These are phyloP conservation scores for Metschnikowia reukaufii DNA, from an alignment of 805 yeast genomes.

Conservation along the genomic window DNA sequence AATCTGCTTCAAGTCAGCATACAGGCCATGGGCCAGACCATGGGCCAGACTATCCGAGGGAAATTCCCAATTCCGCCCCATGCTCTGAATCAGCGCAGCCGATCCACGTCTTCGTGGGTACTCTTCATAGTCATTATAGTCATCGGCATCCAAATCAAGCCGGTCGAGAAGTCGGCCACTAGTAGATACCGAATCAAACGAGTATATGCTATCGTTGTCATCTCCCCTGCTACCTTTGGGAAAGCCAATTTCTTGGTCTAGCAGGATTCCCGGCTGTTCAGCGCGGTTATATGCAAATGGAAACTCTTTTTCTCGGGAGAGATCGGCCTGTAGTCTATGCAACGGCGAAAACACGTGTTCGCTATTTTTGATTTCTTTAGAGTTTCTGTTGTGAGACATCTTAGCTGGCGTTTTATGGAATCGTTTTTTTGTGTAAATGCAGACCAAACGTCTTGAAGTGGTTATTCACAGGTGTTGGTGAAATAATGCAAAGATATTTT, in stretches of 20 bases:
- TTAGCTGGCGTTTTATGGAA: neutral
- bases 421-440: neutral
- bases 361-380: neutral
- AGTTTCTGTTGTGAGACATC: constrained; percentile 3
- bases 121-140: constrained; percentile 14
- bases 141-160: constrained; percentile 20
- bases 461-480: too few species aligned
- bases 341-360: constrained; percentile 19
- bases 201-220: constrained; percentile 41
- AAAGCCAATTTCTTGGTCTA: neutral
- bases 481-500: too few species aligned
- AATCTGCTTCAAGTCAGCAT: constrained; percentile 9
- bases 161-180: constrained; percentile 41
- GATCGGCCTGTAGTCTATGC: constrained; percentile 20
- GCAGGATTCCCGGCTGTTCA: neutral
- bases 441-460: too few species aligned
- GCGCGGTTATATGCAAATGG: constrained; percentile 2
- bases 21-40: constrained; percentile 21
- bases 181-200: constrained; percentile 45
- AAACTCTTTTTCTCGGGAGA: constrained; percentile 14
- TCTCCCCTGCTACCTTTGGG: neutral
- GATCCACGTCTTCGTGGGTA: constrained; percentile 19
- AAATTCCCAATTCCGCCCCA: constrained; percentile 16
- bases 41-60: too few species aligned
- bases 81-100: constrained; percentile 17